Base-by-base conservation (phyloP, 148 eudicot genomes). In the Chenopodium suecicum region DNA sequence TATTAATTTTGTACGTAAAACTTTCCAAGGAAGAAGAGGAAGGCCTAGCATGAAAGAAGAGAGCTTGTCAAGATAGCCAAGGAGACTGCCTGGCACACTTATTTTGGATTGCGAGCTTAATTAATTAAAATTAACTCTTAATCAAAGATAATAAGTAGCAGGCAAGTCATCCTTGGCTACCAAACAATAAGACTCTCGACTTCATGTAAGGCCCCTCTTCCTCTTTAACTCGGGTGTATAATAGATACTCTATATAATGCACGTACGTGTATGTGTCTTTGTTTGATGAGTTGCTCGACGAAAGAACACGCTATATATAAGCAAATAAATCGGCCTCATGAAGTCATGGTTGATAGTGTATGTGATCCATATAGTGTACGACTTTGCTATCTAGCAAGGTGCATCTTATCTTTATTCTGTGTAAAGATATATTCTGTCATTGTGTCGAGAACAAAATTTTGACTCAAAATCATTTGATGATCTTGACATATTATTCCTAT, bases 91-190 rank as follows among this genome's bases (percentile, higher is more conserved):
- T 65, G 84, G 16, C 78, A 37, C 47, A 8, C 2, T 11, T 3
- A 1, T 9, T 64, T 64, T 23, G 9, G 31, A n/a, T 64, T 64
- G 9, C 9, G 68, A 64, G 68, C 68, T 64, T 64, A 64, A 64
- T 64, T 9, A 2, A 27, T 23, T 9, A 64, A 64, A 64, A 23
- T 27, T 64, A 64, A 23, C 31, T 64, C 68, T 64, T 25, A 64
- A 64, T 64, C 22, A 2, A 10, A 64, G 29, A 64, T 7, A 23
- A 64, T 66, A 31, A 41, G 69, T 41, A 41, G 69, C 79, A 82
- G 80, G 87, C 87, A 83, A 86, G 85, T 86, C 88, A 83, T 86
- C 88, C 88, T 82, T 86, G 85, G 85, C 88, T 86, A 86, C 85
- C 60, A 52, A 83, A 82, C 84, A 56, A 47, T 29, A 72, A 11